Base-by-base conservation (phyloP, 768 basidiomycete genomes). In the Neoboletus magnificus region DNA sequence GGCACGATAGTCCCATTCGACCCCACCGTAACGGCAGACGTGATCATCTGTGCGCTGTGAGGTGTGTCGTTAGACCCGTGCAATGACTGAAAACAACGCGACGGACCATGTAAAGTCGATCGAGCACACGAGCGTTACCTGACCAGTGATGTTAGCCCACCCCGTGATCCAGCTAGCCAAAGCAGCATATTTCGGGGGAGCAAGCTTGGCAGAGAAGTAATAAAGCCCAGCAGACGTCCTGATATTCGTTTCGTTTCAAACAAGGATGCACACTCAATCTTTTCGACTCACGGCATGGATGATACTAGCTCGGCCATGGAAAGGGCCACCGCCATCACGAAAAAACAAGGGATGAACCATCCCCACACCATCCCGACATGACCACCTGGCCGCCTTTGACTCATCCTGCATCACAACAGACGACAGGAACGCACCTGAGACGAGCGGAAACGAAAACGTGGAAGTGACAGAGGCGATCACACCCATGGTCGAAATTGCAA, bases 201-300 rank as follows among this genome's bases (percentile, higher is more conserved):
- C 87, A 42, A 90, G 69, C 64, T 86, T 89, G 0, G 87, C 85
- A 2, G 87, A 85, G 69, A 89, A 89, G 67, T 89, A 90, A 66
- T 89, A 89, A 18, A 90, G 73, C 0, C 87, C 88, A 8, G 88
- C 87, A 58, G 87, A 89, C 23, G 88, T 90, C 50, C 87, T 89
- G 20, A 36, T 20, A 25, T 47, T 46, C 41, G 36, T 48, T 10
- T 41, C 30, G 25, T 52, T 45, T 46, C 44, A 23, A 23, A 30
- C n/a, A 37, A 33, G 12, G 30, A 55, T 29, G 3, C 15, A 45
- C 9, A 41, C 0, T 12, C 13, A 48, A 12, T 29, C 11, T 25
- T 42, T 43, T 22, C 9, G 40, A 77, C 83, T 68, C 68, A 89
- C 87, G 87, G 87, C 87, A 89, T 89, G 3, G 86, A 79, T 1